Percentiles rank a stretch among this genome's conserved stretches.
These are phyloP conservation scores for Microbotryum intermedium DNA, from an alignment of 1,284 basidiomycete genomes.

Conservation along the genomic window DNA sequence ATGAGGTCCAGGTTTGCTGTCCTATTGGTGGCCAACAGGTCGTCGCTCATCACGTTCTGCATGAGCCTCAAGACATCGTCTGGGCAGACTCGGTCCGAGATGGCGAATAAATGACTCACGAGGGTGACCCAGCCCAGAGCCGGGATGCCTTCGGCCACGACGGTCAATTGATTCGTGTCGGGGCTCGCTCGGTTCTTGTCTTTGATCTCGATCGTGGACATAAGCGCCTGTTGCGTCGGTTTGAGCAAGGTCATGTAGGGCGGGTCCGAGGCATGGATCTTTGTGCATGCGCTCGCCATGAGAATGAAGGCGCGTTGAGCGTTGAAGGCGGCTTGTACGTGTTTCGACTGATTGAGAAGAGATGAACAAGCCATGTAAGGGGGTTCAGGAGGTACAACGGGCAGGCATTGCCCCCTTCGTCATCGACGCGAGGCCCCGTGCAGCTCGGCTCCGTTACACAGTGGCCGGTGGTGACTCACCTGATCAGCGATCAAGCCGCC, in stretches of 20 bases:
- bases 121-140: slow-evolving; percentile 88
- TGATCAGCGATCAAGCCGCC: slow-evolving; percentile 67
- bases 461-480: slow-evolving; percentile 46
- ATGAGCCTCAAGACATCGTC: neutral
- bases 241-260: slow-evolving; percentile 55
- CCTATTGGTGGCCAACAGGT: slow-evolving; percentile 43
- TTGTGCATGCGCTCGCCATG: slow-evolving; percentile 63
- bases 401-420: no score
- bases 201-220: slow-evolving; percentile 66
- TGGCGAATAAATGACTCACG: slow-evolving; percentile 43
- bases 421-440: no score
- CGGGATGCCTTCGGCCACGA: slow-evolving; percentile 71
- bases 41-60: neutral
- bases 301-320: slow-evolving; percentile 62
- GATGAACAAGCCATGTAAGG: neutral
- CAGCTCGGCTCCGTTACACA: no score
- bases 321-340: slow-evolving; percentile 61
- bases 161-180: slow-evolving; percentile 71
- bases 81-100: neutral
- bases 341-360: slow-evolving; percentile 48
- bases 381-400: neutral
- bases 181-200: slow-evolving; percentile 72
- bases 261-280: slow-evolving; percentile 48
- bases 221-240: slow-evolving; percentile 66
- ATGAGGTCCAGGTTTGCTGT: slow-evolving; percentile 71